Evolutionary conservation across 305 asterid genomes (phyloP).

Genomic region (Solanum aculeatissimum): DNA sequence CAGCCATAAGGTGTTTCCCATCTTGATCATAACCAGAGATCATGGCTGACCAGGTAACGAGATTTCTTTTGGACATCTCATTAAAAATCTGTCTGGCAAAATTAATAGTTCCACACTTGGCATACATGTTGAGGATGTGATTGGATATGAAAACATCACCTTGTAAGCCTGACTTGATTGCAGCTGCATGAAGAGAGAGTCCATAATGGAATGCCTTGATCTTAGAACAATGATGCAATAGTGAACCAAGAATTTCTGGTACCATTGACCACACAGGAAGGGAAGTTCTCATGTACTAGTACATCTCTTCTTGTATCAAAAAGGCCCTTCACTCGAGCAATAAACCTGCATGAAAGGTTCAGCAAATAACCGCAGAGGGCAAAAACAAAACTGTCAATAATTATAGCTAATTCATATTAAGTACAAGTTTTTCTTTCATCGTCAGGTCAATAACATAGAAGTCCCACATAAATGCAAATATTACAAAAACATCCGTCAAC

Average conservation of each 20-base stretch:
- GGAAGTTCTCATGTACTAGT: not conserved
- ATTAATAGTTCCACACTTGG: slow-evolving; percentile 39
- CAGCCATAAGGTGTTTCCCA: slow-evolving; percentile 22
- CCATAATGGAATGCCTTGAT: slow-evolving; percentile 24
- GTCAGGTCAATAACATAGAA: not conserved
- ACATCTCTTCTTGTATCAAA: not conserved
- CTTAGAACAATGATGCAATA: slow-evolving; percentile 48
- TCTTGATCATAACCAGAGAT: slow-evolving; percentile 59
- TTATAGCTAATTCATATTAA: not conserved
- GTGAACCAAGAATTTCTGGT: slow-evolving; percentile 31
- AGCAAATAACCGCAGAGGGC: not conserved
- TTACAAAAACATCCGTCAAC: not conserved
- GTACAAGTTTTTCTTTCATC: not conserved
- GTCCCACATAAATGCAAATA: not conserved
- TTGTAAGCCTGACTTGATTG: slow-evolving; percentile 39
- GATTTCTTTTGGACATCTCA: slow-evolving; percentile 47
- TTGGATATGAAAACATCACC: slow-evolving; percentile 27
- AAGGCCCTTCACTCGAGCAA: not conserved
- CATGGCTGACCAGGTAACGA: slow-evolving; percentile 70
- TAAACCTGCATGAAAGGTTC: not conserved
- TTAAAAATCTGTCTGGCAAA: slow-evolving; percentile 41
- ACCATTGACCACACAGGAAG: slow-evolving; percentile 5
- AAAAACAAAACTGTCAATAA: not conserved
- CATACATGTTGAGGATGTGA: slow-evolving; percentile 48
- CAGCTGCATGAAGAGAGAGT: slow-evolving; percentile 43